Evolutionary conservation across 2,329 filamentous ascomycete genomes (phyloP).

Genomic region (Seiridium cupressi): DNA sequence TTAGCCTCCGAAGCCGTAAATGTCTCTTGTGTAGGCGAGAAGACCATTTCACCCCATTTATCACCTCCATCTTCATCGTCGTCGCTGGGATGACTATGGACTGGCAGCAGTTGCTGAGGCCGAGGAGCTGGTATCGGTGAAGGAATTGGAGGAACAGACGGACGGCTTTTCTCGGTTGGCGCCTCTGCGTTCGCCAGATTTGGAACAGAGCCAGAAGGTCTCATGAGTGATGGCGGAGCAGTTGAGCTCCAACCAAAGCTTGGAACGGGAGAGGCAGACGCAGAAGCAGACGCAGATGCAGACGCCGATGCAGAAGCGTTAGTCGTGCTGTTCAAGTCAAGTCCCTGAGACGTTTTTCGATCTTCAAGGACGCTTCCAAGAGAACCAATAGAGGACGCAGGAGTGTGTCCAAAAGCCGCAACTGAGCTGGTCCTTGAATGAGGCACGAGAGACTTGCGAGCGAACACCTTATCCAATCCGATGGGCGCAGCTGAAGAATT

Average conservation of each 20-base stretch:
- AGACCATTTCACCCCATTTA: slow-evolving; percentile 62
- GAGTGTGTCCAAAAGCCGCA: slow-evolving; percentile 13
- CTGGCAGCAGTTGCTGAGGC: neutral
- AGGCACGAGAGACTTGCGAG: slow-evolving; percentile 28
- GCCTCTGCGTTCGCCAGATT: neutral
- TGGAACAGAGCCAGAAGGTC: no score
- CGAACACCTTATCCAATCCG: slow-evolving; percentile 45
- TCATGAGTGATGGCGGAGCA: no score
- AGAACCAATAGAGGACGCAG: neutral
- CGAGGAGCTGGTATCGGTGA: neutral
- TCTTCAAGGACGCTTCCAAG: neutral
- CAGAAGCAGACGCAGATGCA: neutral
- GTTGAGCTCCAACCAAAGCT: slow-evolving; percentile 22
- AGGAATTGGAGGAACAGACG: neutral
- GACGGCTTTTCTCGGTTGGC: neutral
- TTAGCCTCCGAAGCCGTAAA: neutral
- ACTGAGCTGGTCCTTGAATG: slow-evolving; percentile 22
- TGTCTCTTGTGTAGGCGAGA: slow-evolving; percentile 29
- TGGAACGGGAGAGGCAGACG: slow-evolving; percentile 7
- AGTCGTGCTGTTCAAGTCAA: neutral
- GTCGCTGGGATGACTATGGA: neutral
- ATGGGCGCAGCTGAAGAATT: slow-evolving; percentile 51
- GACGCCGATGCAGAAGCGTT: neutral
- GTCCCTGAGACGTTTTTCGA: neutral
- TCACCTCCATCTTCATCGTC: slow-evolving; percentile 45